Evolutionary conservation across 306 rosid species (phyloP), one percentile per base, ranked within the genome.

Genomic region (Myrica gale): DNA sequence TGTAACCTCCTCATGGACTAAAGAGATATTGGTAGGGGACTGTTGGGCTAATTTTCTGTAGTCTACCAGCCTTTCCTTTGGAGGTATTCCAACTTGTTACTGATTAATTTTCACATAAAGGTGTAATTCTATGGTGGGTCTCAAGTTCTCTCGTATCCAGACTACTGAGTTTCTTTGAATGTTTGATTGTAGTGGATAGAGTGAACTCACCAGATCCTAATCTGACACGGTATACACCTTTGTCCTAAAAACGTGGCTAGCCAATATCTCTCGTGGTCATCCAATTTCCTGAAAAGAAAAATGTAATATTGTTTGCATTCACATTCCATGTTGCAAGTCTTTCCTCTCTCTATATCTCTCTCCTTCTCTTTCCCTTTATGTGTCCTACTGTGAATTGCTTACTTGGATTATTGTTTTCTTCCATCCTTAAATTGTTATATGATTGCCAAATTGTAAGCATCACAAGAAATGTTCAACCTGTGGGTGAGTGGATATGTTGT

Each of bases 381-480:
- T 23, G 32, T 26, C 32, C 32, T 26, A 26, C 32, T 26, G 32
- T 26, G 32, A 1, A 26, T 26, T 26, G 32, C 1, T 26, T 26
- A 26, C 32, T 26, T 26, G 32, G 32, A 26, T 46, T 46, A 52
- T 52, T 52, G 56, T 52, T 52, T 52, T 5, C 56, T 15, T 52
- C 15, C 19, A 52, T 16, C 15, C 5, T 16, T 15, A 52, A 52
- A 19, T 48, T 48, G 11, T 4, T 53, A 15, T 53, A 6, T 53
- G 5, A 15, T 53, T 53, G 21, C 6, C 57, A 16, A 53, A 53
- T 53, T 20, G 17, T 51, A 88, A 95, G 96, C 97, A 84, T 88
- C 97, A 90, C 83, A 89, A 90, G 83, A 92, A 95, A 86, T 95
- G 98, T 82, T 92, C 97, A 68, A 95, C 98, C 74, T 95, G 98